These are phyloP conservation scores for Capillidium heterosporum DNA, from an alignment of 371 early-diverging fungal species.

Conservation along the genomic window DNA sequence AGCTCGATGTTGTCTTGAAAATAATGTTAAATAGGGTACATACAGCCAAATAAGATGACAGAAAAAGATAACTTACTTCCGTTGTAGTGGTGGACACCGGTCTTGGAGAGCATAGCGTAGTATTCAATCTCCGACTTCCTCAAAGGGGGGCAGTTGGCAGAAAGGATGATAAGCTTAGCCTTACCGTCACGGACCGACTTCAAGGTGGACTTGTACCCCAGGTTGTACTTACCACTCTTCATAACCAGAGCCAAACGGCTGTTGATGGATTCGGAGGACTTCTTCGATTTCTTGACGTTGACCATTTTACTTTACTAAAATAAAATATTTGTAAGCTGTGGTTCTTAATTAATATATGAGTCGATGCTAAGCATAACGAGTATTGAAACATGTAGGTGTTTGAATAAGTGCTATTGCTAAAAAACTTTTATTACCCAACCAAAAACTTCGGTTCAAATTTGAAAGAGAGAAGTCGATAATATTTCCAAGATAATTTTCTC, in stretches of 20 bases:
- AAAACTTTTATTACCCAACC: too few species aligned
- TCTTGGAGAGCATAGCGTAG: slow-evolving; percentile 99
- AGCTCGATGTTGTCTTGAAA: slow-evolving; percentile 88
- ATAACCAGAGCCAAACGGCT: slow-evolving; percentile 93
- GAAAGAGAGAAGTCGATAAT: too few species aligned
- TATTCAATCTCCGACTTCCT: slow-evolving; percentile 98
- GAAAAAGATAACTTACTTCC: slow-evolving; percentile 35
- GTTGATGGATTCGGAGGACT: slow-evolving; percentile 87
- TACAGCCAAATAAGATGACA: too few species aligned
- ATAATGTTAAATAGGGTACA: slow-evolving; percentile 5
- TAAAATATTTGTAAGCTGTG: too few species aligned
- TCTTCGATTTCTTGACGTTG: slow-evolving; percentile 44
- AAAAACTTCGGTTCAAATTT: too few species aligned
- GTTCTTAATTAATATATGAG: too few species aligned
- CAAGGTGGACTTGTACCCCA: slow-evolving; percentile 96
- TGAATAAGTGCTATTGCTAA: too few species aligned
- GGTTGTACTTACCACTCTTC: slow-evolving; percentile 95
- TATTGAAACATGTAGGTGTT: too few species aligned
- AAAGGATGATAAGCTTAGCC: slow-evolving; percentile 82
- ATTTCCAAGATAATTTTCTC: too few species aligned
- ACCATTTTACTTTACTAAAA: slow-evolving; percentile 26
- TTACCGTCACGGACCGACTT: slow-evolving; percentile 93
- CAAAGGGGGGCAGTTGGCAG: slow-evolving; percentile 97
- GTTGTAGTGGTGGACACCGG: slow-evolving; percentile 96
- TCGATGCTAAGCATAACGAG: too few species aligned